Evolutionary conservation across 345 rosid genomes (phyloP), one percentile per base, ranked within the genome.

Genomic region (Hevea brasiliensis): DNA sequence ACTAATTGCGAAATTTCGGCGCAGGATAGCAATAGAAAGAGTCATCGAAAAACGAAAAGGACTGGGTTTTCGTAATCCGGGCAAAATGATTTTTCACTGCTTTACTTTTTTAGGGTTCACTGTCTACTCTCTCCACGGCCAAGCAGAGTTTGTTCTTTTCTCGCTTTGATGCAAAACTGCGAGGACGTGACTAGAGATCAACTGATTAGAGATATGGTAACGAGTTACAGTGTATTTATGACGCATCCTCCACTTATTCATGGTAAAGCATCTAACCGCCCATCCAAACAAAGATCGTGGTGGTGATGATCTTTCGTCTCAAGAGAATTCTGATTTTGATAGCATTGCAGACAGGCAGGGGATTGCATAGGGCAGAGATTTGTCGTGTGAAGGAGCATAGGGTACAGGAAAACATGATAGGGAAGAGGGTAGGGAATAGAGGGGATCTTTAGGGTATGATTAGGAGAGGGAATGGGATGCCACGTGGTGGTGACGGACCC

Each of bases 11-110:
- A n/a, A 44, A 15, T 61, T 10, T 15, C 48, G 35, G 79, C 69
- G 73, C 79, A 75, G 26, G n/a, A n/a, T 75, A 75, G 79, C 74
- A 53, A 62, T 14, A 50, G 55, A 50, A 50, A 50, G 55, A 20
- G 55, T 17, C 18, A 50, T 50, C 55, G 55, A 15, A 17, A 50
- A 50, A 50, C 4, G 55, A 17, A 17, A 50, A 50, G 55, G 21
- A 50, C 7, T 7, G 17, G 14, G 55, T 50, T 32, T 23, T 29
- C 60, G 42, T 50, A 47, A 51, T 42, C 37, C 44, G 37, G 37
- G 37, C 17, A 13, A 72, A 72, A 27, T 61, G 59, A 48, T 61
- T 48, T 48, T 61, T n/a, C 54, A 15, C 20, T 50, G 37, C 17
- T 50, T 50, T 20, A 17, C n/a, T 44, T 44, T 44, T 32, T 32